phyloP scores from a whole-genome alignment of 306 rosid species.

The Luffa acutangula region DNA sequence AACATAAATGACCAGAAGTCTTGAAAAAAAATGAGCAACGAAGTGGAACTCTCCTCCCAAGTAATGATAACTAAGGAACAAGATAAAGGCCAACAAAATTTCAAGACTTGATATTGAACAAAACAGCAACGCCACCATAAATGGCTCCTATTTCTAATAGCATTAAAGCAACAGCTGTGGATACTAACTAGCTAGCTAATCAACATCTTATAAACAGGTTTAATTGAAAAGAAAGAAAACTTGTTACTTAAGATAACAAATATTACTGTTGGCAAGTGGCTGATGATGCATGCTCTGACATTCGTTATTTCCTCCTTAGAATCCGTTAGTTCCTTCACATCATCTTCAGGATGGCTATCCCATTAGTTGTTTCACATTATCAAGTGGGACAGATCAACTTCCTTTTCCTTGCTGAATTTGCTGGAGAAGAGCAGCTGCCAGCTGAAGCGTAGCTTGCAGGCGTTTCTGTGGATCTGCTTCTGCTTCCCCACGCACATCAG shows the following conservation, averaged over 20 bases:
- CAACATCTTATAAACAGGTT: not conserved
- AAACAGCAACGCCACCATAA: not conserved
- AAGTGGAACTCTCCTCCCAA: not conserved
- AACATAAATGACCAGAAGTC: not conserved
- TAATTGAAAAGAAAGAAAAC: not conserved
- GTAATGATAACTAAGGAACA: not conserved
- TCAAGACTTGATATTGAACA: not conserved
- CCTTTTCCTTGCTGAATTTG: conserved; percentile 85
- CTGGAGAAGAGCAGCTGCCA: conserved; percentile 92
- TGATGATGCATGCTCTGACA: not conserved
- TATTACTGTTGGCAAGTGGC: not conserved
- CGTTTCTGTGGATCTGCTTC: conserved; percentile 84
- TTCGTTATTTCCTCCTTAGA: not conserved
- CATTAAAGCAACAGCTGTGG: not conserved
- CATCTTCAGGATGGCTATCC: not conserved
- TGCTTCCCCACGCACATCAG: conserved; percentile 32
- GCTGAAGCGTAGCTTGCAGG: conserved; percentile 82
- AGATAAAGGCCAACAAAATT: not conserved
- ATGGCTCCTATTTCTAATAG: not conserved
- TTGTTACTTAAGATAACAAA: not conserved
- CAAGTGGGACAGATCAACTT: conserved; percentile 26
- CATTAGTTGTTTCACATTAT: not conserved
- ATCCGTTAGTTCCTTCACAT: not conserved
- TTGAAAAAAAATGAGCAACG: not conserved
- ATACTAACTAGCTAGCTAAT: not conserved